These are phyloP conservation scores for Populus tremula DNA, from an alignment of 345 rosid genomes.

Conservation along the genomic window DNA sequence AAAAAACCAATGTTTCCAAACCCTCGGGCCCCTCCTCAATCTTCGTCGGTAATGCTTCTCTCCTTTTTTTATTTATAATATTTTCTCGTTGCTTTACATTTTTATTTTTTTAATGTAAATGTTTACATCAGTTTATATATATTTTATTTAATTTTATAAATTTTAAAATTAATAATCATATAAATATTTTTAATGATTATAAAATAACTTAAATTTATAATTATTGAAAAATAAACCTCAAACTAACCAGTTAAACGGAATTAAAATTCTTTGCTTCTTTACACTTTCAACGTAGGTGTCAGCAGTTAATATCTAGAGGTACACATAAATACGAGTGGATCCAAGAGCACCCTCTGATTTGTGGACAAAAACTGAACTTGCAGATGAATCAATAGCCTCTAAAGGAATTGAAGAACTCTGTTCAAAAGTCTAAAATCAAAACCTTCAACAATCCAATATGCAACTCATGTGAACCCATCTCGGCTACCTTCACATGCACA, in stretches of 20 bases:
- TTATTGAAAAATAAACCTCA: too few relatives aligned
- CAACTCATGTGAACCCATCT: constrained; percentile 14
- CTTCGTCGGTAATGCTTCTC: neutral
- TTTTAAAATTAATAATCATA: too few relatives aligned
- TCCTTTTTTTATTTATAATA: neutral
- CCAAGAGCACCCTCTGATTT: neutral
- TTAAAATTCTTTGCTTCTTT: too few relatives aligned
- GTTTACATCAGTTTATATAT: too few relatives aligned
- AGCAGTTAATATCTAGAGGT: neutral
- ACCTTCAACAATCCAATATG: neutral
- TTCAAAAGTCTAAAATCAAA: neutral
- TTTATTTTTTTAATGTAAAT: too few relatives aligned
- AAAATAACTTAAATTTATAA: too few relatives aligned
- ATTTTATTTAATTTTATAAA: too few relatives aligned
- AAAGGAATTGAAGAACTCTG: neutral
- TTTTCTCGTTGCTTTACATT: neutral
- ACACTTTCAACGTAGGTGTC: neutral
- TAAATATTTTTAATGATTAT: too few relatives aligned
- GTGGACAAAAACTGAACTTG: neutral
- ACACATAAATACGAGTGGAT: neutral
- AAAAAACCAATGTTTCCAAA: neutral
- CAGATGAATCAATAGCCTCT: neutral
- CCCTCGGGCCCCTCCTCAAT: neutral
- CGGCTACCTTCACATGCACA: constrained; percentile 21
- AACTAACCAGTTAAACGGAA: too few relatives aligned